Conservation (phyloP, 306 rosid genomes). For the Cucurbita ficifolia region DNA sequence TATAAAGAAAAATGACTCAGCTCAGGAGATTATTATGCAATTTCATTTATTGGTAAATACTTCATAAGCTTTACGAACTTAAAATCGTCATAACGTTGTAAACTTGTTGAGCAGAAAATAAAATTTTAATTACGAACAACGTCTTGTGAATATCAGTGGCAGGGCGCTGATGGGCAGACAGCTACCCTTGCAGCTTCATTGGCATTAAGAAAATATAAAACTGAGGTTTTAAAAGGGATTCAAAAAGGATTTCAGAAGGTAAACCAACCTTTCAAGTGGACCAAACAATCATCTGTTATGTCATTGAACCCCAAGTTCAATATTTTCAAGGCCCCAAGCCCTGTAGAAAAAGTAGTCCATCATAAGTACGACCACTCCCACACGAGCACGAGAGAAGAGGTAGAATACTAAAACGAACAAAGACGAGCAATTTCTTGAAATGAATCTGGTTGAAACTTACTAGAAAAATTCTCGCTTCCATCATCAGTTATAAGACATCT, state of each 20-base stretch:
- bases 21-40: not conserved
- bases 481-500: constrained; percentile 50
- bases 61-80: not conserved
- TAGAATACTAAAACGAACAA: not conserved
- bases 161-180: not conserved
- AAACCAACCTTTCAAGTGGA: constrained; percentile 59
- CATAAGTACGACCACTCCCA: not conserved
- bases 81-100: not conserved
- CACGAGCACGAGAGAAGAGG: not conserved
- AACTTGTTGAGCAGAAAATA: not conserved
- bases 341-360: constrained; percentile 26
- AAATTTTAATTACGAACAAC: not conserved
- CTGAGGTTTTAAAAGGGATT: not conserved
- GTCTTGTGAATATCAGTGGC: not conserved
- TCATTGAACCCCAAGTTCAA: constrained; percentile 69
- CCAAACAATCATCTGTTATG: constrained; percentile 57
- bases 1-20: not conserved
- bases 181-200: not conserved
- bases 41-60: not conserved
- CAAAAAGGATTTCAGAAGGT: not conserved
- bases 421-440: constrained; percentile 1
- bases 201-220: not conserved
- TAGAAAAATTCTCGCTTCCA: constrained; percentile 57
- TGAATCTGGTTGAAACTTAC: constrained; percentile 37
- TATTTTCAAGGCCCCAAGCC: constrained; percentile 53